These are phyloP conservation scores for Fusarium chaquense DNA, from an alignment of 2,329 filamentous ascomycete species.

Conservation along the genomic window DNA sequence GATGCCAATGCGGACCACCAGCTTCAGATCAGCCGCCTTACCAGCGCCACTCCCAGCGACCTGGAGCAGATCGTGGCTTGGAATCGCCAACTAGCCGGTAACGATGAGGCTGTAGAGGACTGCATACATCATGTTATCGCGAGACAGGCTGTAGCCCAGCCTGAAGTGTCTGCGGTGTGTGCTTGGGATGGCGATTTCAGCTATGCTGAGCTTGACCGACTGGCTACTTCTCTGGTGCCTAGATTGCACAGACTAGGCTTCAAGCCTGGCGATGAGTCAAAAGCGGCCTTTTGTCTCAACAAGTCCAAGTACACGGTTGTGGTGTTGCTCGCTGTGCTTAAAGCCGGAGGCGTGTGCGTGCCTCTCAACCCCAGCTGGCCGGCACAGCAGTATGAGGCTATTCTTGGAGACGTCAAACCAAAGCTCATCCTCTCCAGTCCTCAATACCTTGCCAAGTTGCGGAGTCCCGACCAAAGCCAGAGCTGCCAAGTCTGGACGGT, in stretches of 20 bases:
- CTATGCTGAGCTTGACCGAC: conserved; percentile 16
- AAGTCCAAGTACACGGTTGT: conserved; percentile 13
- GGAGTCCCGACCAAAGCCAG: neutral
- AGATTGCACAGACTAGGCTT: conserved; percentile 8
- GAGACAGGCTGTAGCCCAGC: conserved; percentile 12
- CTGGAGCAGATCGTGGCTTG: conserved; percentile 14
- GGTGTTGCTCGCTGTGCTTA: conserved; percentile 13
- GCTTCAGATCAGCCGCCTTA: conserved; percentile 13
- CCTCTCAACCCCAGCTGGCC: conserved; percentile 14
- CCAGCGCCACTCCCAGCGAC: conserved; percentile 6
- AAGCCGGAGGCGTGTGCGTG: conserved; percentile 15
- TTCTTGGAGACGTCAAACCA: conserved; percentile 13
- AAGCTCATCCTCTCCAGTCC: conserved; percentile 16
- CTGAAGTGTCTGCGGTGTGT: conserved; percentile 13
- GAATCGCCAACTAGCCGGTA: conserved; percentile 12
- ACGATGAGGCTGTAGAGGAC: conserved; percentile 10
- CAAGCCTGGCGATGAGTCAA: conserved; percentile 13
- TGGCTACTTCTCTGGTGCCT: conserved; percentile 13
- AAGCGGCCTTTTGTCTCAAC: conserved; percentile 13
- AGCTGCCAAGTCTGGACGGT: conserved; percentile 14
- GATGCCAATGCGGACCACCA: conserved; percentile 16
- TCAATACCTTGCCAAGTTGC: conserved; percentile 12
- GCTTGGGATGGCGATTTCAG: conserved; percentile 11
- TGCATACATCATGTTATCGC: conserved; percentile 18
- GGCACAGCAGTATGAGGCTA: conserved; percentile 11